Percentiles rank a stretch among this genome's conserved stretches.
Conservation (phyloP, 495 filamentous ascomycete genomes). For the Pyrenopolyporus hunteri region DNA sequence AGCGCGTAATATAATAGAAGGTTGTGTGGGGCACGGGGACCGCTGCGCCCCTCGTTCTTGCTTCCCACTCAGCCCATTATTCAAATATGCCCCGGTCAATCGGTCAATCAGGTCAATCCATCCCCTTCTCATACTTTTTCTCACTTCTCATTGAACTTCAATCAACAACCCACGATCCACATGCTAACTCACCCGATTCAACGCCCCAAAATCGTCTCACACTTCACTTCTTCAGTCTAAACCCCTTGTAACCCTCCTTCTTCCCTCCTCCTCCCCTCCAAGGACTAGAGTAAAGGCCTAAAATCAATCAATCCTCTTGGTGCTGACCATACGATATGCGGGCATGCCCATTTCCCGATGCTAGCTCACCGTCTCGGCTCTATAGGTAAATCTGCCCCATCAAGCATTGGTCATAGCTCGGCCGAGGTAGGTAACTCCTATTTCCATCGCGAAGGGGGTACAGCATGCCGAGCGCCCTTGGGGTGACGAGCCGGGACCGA, state of each 20-base stretch:
- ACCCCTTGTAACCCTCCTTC: constrained; percentile 1
- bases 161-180: neutral
- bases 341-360: constrained; percentile 1
- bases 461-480: too few species aligned
- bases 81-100: constrained; percentile 15
- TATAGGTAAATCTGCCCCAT: neutral
- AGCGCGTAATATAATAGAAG: too few species aligned
- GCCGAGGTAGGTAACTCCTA: constrained; percentile 19
- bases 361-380: constrained; percentile 15
- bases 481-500: constrained; percentile 12
- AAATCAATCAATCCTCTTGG: constrained; percentile 6
- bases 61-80: constrained; percentile 33
- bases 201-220: constrained; percentile 15
- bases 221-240: neutral
- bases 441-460: constrained; percentile 3
- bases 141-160: neutral
- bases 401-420: neutral
- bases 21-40: constrained; percentile 18
- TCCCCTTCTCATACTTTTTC: constrained; percentile 1
- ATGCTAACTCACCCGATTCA: constrained; percentile 17
- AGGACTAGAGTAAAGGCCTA: constrained; percentile 1
- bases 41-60: constrained; percentile 23
- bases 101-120: neutral
- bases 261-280: neutral
- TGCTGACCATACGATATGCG: neutral